Conservation (phyloP, 176 grass and related monocot species). For the Echinochloa phyllopogon region DNA sequence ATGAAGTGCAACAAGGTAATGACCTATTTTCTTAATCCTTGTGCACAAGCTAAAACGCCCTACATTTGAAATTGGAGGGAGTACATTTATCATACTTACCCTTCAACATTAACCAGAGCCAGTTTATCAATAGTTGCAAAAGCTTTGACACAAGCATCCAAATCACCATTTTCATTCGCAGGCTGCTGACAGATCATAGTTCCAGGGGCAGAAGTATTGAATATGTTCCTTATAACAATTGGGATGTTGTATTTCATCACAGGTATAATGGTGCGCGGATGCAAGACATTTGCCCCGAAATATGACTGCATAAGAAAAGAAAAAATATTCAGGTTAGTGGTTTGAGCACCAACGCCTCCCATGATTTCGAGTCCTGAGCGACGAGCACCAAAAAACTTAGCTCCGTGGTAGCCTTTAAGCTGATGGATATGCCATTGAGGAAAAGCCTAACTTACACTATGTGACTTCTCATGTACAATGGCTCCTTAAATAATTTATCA, state of each 20-base stretch:
- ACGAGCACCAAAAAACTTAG: not conserved
- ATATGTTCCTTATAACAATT: conserved; percentile 82
- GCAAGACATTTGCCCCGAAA: conserved; percentile 89
- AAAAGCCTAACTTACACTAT: not conserved
- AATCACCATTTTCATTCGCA: conserved; percentile 62
- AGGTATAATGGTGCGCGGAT: conserved; percentile 89
- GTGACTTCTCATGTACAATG: not conserved
- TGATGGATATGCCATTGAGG: not conserved
- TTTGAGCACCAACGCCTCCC: not conserved
- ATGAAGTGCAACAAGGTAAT: not conserved
- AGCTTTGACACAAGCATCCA: conserved; percentile 71
- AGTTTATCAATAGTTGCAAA: conserved; percentile 88
- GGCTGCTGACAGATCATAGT: conserved; percentile 79
- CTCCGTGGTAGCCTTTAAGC: not conserved
- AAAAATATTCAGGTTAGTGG: conserved; percentile 1
- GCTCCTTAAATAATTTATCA: conserved; percentile 1
- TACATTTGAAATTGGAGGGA: not conserved
- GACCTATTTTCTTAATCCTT: not conserved
- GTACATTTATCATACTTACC: conserved; percentile 50
- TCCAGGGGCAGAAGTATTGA: conserved; percentile 74
- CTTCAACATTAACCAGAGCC: conserved; percentile 86
- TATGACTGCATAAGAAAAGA: conserved; percentile 67
- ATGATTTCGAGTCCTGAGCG: not conserved
- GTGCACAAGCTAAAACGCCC: not conserved
- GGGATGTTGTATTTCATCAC: conserved; percentile 85